Percentiles rank a stretch among this genome's conserved stretches.
phyloP scores from a whole-genome alignment of 495 filamentous ascomycete species.

The Penicillium dipodomyicola region DNA sequence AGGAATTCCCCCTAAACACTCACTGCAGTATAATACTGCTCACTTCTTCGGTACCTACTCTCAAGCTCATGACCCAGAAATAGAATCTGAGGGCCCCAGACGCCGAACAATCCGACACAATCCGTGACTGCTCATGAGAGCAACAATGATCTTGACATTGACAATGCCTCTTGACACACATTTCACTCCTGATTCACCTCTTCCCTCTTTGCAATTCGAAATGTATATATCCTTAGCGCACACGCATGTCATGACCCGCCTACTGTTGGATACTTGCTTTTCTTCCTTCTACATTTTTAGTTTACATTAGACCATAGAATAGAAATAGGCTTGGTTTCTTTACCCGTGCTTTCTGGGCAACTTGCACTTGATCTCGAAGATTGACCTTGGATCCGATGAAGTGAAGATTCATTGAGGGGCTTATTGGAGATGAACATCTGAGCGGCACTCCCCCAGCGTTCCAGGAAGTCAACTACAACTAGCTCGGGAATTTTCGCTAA shows the following conservation, averaged over 20 bases:
- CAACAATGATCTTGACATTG: not conserved
- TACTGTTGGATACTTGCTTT: not conserved
- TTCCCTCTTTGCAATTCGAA: slow-evolving; percentile 1
- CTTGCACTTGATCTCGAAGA: not conserved
- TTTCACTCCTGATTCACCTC: slow-evolving; percentile 4
- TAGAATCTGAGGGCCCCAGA: not conserved
- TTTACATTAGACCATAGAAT: not conserved
- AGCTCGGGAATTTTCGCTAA: not conserved
- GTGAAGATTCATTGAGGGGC: not conserved
- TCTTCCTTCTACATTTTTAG: not conserved
- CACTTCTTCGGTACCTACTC: slow-evolving; percentile 15
- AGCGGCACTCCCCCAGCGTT: not conserved
- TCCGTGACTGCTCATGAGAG: not conserved
- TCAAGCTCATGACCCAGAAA: not conserved
- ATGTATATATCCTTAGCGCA: slow-evolving; percentile 27
- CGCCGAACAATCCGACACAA: not conserved
- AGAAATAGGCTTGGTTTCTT: not conserved
- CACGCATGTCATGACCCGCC: slow-evolving; percentile 22
- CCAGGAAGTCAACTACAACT: not conserved
- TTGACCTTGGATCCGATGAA: not conserved
- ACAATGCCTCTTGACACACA: not conserved
- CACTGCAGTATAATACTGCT: slow-evolving; percentile 6
- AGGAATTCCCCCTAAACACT: not conserved
- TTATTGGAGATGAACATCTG: not conserved
- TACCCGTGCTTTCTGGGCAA: too few species aligned